Conservation (phyloP, 2,329 filamentous ascomycete species). For the Ceratocystis lukuohia region DNA sequence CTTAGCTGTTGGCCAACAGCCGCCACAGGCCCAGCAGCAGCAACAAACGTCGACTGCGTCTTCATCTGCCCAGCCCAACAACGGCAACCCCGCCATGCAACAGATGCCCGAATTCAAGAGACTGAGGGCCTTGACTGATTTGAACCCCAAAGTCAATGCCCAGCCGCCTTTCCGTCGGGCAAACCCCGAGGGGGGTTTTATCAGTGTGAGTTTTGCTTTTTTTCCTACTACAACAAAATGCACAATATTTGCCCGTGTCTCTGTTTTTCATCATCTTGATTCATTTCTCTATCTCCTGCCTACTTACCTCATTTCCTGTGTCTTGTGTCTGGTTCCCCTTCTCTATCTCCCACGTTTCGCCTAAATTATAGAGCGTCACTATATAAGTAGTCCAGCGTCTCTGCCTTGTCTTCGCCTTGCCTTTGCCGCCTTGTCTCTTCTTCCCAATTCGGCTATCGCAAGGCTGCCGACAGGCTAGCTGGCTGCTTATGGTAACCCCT, state of each 20-base stretch:
- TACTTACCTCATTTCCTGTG: not conserved
- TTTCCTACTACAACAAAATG: too few species aligned
- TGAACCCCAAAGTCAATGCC: slow-evolving; percentile 68
- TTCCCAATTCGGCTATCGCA: too few species aligned
- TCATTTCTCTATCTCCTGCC: not conserved
- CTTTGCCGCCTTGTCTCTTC: too few species aligned
- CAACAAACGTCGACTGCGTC: not conserved
- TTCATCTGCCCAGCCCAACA: slow-evolving; percentile 17
- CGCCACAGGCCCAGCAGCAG: slow-evolving; percentile 19
- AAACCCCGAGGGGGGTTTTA: slow-evolving; percentile 93
- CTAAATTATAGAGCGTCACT: too few species aligned
- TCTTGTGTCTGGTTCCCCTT: not conserved
- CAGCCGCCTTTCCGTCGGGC: slow-evolving; percentile 88
- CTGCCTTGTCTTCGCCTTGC: too few species aligned
- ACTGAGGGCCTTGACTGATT: slow-evolving; percentile 55
- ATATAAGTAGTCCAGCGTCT: too few species aligned
- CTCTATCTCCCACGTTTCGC: not conserved
- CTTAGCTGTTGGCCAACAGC: slow-evolving; percentile 22
- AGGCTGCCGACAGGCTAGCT: too few species aligned
- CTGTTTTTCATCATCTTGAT: not conserved
- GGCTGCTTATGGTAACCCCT: too few species aligned
- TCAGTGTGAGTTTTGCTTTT: slow-evolving; percentile 55
- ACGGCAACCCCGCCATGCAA: slow-evolving; percentile 39
- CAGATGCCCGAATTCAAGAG: slow-evolving; percentile 81
- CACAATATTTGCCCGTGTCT: not conserved